A percentile compares a stretch with the other conserved stretches of the same genome.
Conservation (phyloP, 2,329 filamentous ascomycete genomes). For the Blastomyces emzantsi region DNA sequence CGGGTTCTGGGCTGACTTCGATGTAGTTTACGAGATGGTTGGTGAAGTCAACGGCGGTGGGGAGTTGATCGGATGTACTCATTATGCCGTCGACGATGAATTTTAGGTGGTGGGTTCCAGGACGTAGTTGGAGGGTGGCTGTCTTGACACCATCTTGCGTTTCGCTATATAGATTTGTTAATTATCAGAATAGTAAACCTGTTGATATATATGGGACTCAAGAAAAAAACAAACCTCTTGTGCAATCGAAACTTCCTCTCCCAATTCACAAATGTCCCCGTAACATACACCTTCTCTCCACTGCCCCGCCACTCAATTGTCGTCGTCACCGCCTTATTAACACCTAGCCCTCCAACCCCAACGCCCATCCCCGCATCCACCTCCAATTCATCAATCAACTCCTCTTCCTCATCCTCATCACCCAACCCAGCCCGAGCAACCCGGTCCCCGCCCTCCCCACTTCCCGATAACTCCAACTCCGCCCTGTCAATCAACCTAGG, state of each 20-base stretch:
- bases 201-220: not conserved
- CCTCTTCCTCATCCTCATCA: constrained; percentile 54
- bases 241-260: constrained; percentile 85
- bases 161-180: constrained; percentile 21
- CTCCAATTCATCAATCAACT: constrained; percentile 45
- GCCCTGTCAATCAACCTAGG: constrained; percentile 19
- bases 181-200: not conserved
- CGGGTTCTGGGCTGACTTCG: constrained; percentile 64
- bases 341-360: constrained; percentile 51
- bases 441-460: constrained; percentile 29
- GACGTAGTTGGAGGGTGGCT: constrained; percentile 71
- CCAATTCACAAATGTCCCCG: constrained; percentile 96
- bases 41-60: constrained; percentile 93
- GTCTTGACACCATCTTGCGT: constrained; percentile 54
- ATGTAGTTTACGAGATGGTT: constrained; percentile 99
- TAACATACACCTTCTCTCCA: constrained; percentile 90
- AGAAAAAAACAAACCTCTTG: constrained; percentile 58
- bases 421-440: constrained; percentile 37
- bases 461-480: constrained; percentile 27
- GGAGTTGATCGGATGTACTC: constrained; percentile 75
- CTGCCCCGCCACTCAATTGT: constrained; percentile 74
- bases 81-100: constrained; percentile 94
- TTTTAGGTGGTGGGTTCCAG: constrained; percentile 92
- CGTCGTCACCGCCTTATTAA: constrained; percentile 71
- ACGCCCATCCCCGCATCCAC: not conserved